Evolutionary conservation across 495 filamentous ascomycete genomes (phyloP).

Genomic region (Corynascus novoguineensis): DNA sequence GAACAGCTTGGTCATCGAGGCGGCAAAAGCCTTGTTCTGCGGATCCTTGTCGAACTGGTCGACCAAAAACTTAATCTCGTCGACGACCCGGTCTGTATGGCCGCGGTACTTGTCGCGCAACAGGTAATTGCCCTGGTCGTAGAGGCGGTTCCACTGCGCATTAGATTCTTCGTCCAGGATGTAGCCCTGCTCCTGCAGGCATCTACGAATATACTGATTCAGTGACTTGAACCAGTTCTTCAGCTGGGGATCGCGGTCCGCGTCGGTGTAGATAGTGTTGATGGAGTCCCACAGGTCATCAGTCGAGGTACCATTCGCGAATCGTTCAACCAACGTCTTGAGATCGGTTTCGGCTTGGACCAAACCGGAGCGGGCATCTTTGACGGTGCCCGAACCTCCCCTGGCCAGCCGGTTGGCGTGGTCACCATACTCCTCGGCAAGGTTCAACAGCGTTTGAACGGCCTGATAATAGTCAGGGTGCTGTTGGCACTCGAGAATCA

Average conservation of each 20-base stretch:
- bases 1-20: slow-evolving; percentile 79
- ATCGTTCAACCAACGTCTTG: slow-evolving; percentile 86
- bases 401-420: slow-evolving; percentile 61
- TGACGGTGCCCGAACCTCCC: slow-evolving; percentile 59
- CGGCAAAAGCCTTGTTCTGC: slow-evolving; percentile 73
- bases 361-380: slow-evolving; percentile 63
- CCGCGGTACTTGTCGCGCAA: slow-evolving; percentile 81
- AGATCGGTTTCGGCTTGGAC: slow-evolving; percentile 71
- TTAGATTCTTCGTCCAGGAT: slow-evolving; percentile 80
- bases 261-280: slow-evolving; percentile 83
- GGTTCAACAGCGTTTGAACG: slow-evolving; percentile 71
- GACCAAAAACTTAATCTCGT: slow-evolving; percentile 85
- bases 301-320: slow-evolving; percentile 86
- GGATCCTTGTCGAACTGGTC: slow-evolving; percentile 85
- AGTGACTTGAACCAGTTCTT: slow-evolving; percentile 82
- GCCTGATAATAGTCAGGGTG: slow-evolving; percentile 89
- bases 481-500: slow-evolving; percentile 91
- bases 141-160: slow-evolving; percentile 74
- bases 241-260: slow-evolving; percentile 82
- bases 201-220: slow-evolving; percentile 72
- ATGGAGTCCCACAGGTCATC: slow-evolving; percentile 83
- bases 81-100: slow-evolving; percentile 80
- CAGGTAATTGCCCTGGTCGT: slow-evolving; percentile 82
- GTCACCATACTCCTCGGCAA: slow-evolving; percentile 81
- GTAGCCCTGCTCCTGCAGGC: slow-evolving; percentile 82